Conservation (phyloP, 202 grass and related monocot genomes). For the Setaria italica region DNA sequence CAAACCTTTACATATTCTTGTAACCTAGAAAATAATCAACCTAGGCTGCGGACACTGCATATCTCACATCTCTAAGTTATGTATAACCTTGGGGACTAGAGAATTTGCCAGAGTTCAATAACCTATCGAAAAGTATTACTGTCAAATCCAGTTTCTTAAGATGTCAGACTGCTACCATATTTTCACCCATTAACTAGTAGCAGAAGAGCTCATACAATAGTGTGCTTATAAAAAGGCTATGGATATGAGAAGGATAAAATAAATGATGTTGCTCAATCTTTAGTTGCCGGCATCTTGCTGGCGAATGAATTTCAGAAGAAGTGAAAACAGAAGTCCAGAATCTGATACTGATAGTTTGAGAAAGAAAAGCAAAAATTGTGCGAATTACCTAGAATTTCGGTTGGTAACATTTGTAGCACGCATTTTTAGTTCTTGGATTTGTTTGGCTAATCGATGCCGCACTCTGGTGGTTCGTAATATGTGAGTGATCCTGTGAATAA, state of each 20-base stretch:
- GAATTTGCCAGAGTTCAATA: background rate
- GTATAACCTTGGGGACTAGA: background rate
- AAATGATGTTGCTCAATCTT: background rate
- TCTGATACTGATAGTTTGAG: background rate
- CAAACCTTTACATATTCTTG: background rate
- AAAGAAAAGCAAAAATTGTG: background rate
- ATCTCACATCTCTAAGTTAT: background rate
- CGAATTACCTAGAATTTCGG: constrained; percentile 47
- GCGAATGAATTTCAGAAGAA: background rate
- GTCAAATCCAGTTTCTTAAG: background rate
- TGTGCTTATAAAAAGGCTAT: background rate
- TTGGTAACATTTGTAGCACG: constrained; percentile 25
- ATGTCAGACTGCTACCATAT: background rate
- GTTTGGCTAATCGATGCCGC: constrained; percentile 32
- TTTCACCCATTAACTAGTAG: background rate
- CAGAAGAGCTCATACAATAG: background rate
- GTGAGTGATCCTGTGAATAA: background rate
- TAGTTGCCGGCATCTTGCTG: background rate
- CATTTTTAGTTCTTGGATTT: constrained; percentile 47
- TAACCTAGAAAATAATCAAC: background rate
- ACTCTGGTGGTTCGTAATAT: background rate
- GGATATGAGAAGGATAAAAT: background rate
- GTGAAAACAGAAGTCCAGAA: background rate
- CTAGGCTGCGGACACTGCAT: background rate
- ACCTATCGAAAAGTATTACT: background rate